Evolutionary conservation across 495 filamentous ascomycete species (phyloP), one percentile per base, ranked within the genome.

Genomic region (Bombardia bombarda): DNA sequence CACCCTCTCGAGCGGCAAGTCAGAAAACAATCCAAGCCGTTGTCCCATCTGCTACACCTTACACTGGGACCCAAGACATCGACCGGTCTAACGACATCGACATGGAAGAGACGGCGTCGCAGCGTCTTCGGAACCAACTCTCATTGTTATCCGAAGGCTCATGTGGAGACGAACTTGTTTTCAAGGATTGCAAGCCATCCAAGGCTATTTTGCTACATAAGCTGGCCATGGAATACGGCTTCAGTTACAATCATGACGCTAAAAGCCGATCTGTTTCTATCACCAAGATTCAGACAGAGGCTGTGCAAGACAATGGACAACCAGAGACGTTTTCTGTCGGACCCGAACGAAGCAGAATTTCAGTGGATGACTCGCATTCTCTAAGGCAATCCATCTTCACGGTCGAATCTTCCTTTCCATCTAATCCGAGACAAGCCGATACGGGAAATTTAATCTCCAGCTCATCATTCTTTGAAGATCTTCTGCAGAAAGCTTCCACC

Each of bases 181-280:
- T 60, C 46, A 60, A 54, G 38, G 53, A 56, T 30, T 56, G 53
- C 40, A 53, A 60, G 22, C 38, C 50, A 1, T 47, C 53, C 33
- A 60, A 60, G 31, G 50, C 56, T 8, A 32, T 54, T 31, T 21
- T 53, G 14, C 18, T 60, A 16, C 53, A 60, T 38, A 45, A 21
- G 20, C 38, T 60, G 16, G 47, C 56, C 12, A 50, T 60, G 22
- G 53, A 60, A 16, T 39, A 56, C 2, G 53, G 53, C 5, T 40
- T 60, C 32, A 47, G 39, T 10, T 60, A 56, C 35, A 47, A 28
- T 17, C 56, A 56, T 20, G 51, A 60, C 37, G 47, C 48, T 0
- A 34, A 40, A 8, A 54, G 35, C 23, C 45, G 36, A 1, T 38
- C 47, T 6, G 56, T 60, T 0, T 45, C 48, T 0, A 50, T 60